A percentile compares a stretch with the other conserved stretches of the same genome.
phyloP scores from a whole-genome alignment of 805 yeast species.

The Ogataea pini region DNA sequence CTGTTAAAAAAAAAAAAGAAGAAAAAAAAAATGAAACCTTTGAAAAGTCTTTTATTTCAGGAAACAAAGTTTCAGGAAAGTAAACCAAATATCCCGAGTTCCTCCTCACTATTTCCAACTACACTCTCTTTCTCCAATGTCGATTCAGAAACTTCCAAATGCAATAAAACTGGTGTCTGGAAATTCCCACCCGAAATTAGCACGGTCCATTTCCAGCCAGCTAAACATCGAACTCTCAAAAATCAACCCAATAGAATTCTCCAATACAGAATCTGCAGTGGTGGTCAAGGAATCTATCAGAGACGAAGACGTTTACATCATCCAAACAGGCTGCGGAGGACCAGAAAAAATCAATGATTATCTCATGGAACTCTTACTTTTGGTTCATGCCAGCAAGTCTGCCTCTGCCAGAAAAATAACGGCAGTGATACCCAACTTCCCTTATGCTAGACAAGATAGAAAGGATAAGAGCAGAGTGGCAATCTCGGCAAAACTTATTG shows the following conservation, averaged over 20 bases:
- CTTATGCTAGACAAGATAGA: slow-evolving; percentile 96
- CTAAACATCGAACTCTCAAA: slow-evolving; percentile 70
- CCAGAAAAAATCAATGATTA: slow-evolving; percentile 74
- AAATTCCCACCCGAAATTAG: slow-evolving; percentile 83
- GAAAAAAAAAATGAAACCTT: no score
- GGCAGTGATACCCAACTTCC: slow-evolving; percentile 93
- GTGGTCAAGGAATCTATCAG: slow-evolving; percentile 85
- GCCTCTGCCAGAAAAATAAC: slow-evolving; percentile 94
- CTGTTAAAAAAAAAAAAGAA: no score
- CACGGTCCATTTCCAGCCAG: slow-evolving; percentile 65
- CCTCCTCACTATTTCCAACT: no score
- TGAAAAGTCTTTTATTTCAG: no score
- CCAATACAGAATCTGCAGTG: slow-evolving; percentile 87
- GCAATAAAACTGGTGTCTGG: slow-evolving; percentile 54
- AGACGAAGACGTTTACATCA: slow-evolving; percentile 84
- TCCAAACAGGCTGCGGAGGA: slow-evolving; percentile 88
- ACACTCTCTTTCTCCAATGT: no score
- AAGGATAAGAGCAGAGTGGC: slow-evolving; percentile 97
- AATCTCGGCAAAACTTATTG: slow-evolving; percentile 91
- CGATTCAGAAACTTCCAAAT: slow-evolving; percentile 39
- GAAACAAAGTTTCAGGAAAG: no score
- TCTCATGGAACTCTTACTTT: slow-evolving; percentile 81
- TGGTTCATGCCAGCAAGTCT: slow-evolving; percentile 93
- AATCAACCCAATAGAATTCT: slow-evolving; percentile 79
- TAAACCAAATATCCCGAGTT: no score